These are phyloP conservation scores for Xylaria sp. DNA, from an alignment of 2,329 filamentous ascomycete genomes.

Conservation along the genomic window DNA sequence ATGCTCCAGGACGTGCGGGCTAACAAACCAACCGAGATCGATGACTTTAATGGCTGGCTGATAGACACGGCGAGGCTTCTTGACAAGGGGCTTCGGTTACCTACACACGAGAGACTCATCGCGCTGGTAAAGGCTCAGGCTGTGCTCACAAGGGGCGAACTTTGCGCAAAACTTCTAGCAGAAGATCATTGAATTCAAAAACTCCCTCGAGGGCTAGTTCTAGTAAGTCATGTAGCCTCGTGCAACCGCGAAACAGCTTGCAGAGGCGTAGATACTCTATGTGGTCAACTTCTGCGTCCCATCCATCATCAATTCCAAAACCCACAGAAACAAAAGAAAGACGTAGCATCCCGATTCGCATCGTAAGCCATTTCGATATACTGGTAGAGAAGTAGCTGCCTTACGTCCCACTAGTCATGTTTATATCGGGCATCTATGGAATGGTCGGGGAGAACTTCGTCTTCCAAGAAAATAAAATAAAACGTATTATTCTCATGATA, in stretches of 20 bases:
- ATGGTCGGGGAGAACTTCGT: neutral
- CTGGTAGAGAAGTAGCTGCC: neutral
- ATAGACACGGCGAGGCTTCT: slow-evolving; percentile 58
- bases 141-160: slow-evolving; percentile 50
- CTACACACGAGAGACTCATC: slow-evolving; percentile 56
- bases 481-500: neutral
- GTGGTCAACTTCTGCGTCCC: neutral
- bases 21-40: slow-evolving; percentile 52
- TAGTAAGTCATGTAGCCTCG: neutral
- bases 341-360: neutral
- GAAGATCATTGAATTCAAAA: neutral
- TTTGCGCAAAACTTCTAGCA: slow-evolving; percentile 40
- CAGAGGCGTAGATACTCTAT: neutral
- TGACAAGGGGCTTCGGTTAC: slow-evolving; percentile 49
- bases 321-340: neutral
- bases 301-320: neutral
- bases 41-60: slow-evolving; percentile 67
- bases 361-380: neutral
- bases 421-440: neutral
- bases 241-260: neutral
- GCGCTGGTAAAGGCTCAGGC: slow-evolving; percentile 54
- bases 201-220: neutral
- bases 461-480: neutral
- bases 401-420: neutral
- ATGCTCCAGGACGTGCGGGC: slow-evolving; percentile 69